A percentile compares a stretch with the other conserved stretches of the same genome.
phyloP scores from a whole-genome alignment of 208 protist species.

The Crithidia fasciculata region DNA sequence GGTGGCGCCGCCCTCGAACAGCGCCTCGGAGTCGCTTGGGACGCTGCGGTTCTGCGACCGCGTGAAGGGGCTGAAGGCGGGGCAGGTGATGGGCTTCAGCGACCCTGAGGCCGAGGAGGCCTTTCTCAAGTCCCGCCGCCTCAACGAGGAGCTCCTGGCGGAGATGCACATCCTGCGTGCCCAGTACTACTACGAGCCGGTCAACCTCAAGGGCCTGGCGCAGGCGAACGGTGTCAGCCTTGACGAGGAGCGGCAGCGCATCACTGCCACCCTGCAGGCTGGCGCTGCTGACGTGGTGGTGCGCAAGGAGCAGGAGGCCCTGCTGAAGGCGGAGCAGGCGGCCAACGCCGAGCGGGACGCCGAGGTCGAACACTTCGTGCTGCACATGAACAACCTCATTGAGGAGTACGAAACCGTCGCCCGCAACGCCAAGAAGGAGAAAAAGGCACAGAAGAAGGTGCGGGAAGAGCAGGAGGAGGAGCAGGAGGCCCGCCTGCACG shows the following conservation, averaged over 20 bases:
- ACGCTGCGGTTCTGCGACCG: conserved; percentile 91
- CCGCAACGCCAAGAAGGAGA: conserved; percentile 62
- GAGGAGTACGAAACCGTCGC: conserved; percentile 83
- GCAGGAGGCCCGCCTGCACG: conserved; percentile 58
- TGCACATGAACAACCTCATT: conserved; percentile 84
- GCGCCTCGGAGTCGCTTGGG: conserved; percentile 72
- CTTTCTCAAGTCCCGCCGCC: conserved; percentile 54
- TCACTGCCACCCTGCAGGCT: conserved; percentile 39
- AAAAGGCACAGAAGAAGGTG: conserved; percentile 74
- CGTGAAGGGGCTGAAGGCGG: conserved; percentile 85
- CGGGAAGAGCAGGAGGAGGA: conserved; percentile 58
- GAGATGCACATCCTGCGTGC: conserved; percentile 78
- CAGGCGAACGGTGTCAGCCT: conserved; percentile 38
- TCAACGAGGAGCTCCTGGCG: conserved; percentile 72
- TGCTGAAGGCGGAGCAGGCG: conserved; percentile 46
- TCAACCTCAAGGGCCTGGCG: conserved; percentile 42
- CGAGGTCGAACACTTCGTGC: conserved; percentile 63
- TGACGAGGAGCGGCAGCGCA: conserved; percentile 36
- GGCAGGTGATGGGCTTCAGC: conserved; percentile 52
- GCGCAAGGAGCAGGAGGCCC: conserved; percentile 49
- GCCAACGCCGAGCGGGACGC: conserved; percentile 47
- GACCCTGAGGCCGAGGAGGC: conserved; percentile 68
- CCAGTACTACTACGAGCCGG: conserved; percentile 62
- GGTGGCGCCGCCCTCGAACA: conserved; percentile 67
- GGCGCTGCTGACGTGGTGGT: conserved; percentile 34